Base-by-base conservation (phyloP, 495 filamentous ascomycete species). In the Aspergillus mulundensis region DNA sequence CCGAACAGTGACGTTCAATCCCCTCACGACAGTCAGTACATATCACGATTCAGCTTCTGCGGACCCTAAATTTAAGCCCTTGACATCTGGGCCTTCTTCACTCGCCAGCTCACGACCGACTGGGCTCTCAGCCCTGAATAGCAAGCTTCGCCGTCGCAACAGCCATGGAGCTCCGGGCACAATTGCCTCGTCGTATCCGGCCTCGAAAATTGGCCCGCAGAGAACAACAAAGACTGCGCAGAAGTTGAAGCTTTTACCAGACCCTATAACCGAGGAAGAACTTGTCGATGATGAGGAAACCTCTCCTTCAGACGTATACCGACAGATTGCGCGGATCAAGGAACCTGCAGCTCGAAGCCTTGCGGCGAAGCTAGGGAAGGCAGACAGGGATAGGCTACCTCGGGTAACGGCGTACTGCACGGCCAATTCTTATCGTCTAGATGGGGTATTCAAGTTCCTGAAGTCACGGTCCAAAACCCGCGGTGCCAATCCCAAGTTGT, bases 371-470 rank as follows among this genome's bases (percentile, higher is more conserved):
- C 71, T 98, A 21, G 95, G 95, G 32, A 97, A 97, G 63, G 92
- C 91, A 34, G 94, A 98, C 65, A 81, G 94, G 38, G 88, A 91
- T 50, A 80, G 84, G 57, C 73, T 98, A 44, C 94, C 94, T 2
- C 76, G 94, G 51, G 94, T 98, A 4, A 97, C 94, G 21, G 94
- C 94, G 16, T 97, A 97, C 72, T 96, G 92, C 63, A 97, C 95
- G 1, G 90, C 95, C 23, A 89, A 88, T 67, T 87, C 83, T 12
- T 97, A 97, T 65, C 84, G 90, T 56, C 82, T 96, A 70, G 92
- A 96, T 7, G 86, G 85, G 5, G 75, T 97, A 40, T 87, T 95
- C 81, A 82, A 85, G 52, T 97, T 90, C 64, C 73, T 98, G 28
- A 98, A 97, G 70, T 87, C 89, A 10, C 79, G 89, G 46, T 78